Evolutionary conservation across 495 filamentous ascomycete genomes (phyloP).

Genomic region (Hypomontagnella submonticulosa): DNA sequence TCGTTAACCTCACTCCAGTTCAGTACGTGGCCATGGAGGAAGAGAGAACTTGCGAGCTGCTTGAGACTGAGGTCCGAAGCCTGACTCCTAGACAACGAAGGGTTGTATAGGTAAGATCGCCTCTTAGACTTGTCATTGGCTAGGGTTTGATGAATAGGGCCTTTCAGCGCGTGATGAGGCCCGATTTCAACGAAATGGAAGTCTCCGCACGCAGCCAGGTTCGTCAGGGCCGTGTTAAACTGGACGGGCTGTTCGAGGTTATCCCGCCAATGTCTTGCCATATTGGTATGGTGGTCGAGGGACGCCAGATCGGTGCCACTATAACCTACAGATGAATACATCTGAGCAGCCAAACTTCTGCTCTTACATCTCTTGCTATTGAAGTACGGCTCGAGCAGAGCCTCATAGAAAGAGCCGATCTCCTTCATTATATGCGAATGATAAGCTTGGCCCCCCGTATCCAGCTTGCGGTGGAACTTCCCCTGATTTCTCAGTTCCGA

Average conservation of each 20-base stretch:
- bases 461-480: conserved; percentile 47
- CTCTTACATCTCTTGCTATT: not conserved
- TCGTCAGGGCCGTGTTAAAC: conserved; percentile 50
- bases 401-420: conserved; percentile 43
- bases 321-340: conserved; percentile 22
- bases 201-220: conserved; percentile 36
- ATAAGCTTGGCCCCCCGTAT: conserved; percentile 54
- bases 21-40: conserved; percentile 44
- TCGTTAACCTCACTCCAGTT: conserved; percentile 30
- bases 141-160: conserved; percentile 63
- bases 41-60: conserved; percentile 50
- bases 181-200: conserved; percentile 68
- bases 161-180: conserved; percentile 69
- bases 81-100: conserved; percentile 26
- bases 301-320: conserved; percentile 11
- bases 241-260: conserved; percentile 63
- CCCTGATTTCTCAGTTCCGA: conserved; percentile 42
- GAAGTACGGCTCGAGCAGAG: conserved; percentile 37
- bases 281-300: conserved; percentile 31
- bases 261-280: conserved; percentile 56
- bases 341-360: not conserved
- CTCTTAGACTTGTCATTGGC: conserved; percentile 16
- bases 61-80: conserved; percentile 26
- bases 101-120: conserved; percentile 13
- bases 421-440: conserved; percentile 59